Evolutionary conservation across 495 filamentous ascomycete species (phyloP).

Genomic region (Xanthoparmelia taractica): DNA sequence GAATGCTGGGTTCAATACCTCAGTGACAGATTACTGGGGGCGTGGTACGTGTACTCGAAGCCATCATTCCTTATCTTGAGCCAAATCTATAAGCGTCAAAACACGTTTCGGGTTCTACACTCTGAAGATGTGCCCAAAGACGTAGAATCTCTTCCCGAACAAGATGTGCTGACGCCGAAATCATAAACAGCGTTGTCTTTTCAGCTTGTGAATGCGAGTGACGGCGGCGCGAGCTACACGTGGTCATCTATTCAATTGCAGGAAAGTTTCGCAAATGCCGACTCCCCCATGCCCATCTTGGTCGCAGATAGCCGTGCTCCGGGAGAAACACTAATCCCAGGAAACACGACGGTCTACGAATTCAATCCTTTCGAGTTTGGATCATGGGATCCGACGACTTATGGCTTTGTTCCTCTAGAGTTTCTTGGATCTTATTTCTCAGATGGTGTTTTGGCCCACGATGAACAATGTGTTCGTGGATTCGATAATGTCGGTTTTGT

Average conservation of each 20-base stretch:
- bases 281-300: constrained; percentile 74
- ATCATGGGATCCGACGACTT: constrained; percentile 72
- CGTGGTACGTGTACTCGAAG: not conserved
- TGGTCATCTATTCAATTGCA: constrained; percentile 77
- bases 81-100: constrained; percentile 31
- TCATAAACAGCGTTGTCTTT: constrained; percentile 59
- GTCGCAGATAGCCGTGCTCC: constrained; percentile 69
- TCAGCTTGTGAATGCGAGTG: constrained; percentile 70
- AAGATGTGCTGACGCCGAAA: not conserved
- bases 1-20: constrained; percentile 63
- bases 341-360: constrained; percentile 76
- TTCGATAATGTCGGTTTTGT: constrained; percentile 82
- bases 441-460: constrained; percentile 50
- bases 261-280: constrained; percentile 57
- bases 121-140: not conserved
- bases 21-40: constrained; percentile 84
- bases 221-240: constrained; percentile 74
- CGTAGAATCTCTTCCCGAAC: not conserved
- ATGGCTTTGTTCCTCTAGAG: constrained; percentile 64
- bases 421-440: constrained; percentile 78
- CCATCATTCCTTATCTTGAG: constrained; percentile 17
- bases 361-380: constrained; percentile 89
- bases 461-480: constrained; percentile 61
- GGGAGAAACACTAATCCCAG: constrained; percentile 52
- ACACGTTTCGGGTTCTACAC: not conserved